Base-by-base conservation (phyloP, 2,329 filamentous ascomycete species). In the Amphichorda felina region DNA sequence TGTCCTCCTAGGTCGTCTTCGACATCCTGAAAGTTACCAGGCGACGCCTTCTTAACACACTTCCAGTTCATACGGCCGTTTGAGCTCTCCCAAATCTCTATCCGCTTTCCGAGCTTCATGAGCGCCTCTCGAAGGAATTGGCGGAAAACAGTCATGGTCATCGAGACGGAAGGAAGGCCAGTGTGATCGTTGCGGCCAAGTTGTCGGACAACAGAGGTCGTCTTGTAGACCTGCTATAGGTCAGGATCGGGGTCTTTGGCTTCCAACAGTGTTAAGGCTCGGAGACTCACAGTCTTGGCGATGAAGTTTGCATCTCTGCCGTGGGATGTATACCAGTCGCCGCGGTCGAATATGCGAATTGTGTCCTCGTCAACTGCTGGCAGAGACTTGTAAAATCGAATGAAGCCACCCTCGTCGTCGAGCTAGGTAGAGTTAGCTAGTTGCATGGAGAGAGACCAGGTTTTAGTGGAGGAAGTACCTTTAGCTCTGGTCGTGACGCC, bases 401-500 rank as follows among this genome's bases (percentile, higher is more conserved):
- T 95, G 68, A 98, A 98, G 46, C 89, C 87, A 52, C 81, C 79
- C 66, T 98, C 91, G 54, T 98, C 91, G 51, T 98, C 93, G 54
- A 96, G 85, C 82, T 88, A 38, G 43, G 37, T 37, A 47, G 14
- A 29, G 42, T 31, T 18, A 30, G 21, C 27, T 21, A 11, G 6
- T 19, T 4, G 22, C 15, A 27, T 13, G 30, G 30, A 25, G 32
- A 32, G 4, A 11, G 16, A 18, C 22, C 9, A 17, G 15, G 15
- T 9, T 16, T 6, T 18, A 16, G 14, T 16, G 11, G 16, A 16
- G 10, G 14, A n/a, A 15, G 19, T 40, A 80, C 79, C 72, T 82
- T 83, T 34, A 84, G 57, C 53, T 84, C 79, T 38, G 79, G 79
- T 50, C 79, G 65, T 35, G 79, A 82, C 55, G 77, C 76, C 79